Base-by-base conservation (phyloP, 2,329 filamentous ascomycete genomes). In the Atkinsonella texensis region DNA sequence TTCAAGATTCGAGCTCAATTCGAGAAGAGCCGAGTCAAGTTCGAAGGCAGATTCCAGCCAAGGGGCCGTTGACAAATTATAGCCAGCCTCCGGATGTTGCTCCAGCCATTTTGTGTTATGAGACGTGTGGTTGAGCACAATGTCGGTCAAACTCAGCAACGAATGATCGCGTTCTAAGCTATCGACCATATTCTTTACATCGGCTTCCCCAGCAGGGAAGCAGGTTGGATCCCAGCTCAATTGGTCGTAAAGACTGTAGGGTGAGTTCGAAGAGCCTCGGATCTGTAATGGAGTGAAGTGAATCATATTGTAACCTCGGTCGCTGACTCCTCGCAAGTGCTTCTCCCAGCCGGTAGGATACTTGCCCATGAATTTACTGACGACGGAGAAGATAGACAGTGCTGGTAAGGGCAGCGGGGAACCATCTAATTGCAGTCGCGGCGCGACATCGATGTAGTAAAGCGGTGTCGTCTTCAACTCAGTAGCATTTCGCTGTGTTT, bases 341-440 rank as follows among this genome's bases (percentile, higher is more conserved):
- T 81, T 85, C 64, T 96, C 82, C 90, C 91, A 98, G 62, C 95
- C 87, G 15, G 75, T 75, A 0, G 91, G 89, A 63, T 93, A 95
- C 63, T 84, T 83, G 56, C 93, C 93, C 88, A 98, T 94, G 71
- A 96, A 96, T 70, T 98, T 98, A 64, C 91, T 96, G 56, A 98
- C 87, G 52, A 91, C 78, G 11, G 93, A 97, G 70, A 96, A 95
- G 58, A 96, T 79, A 13, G 89, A 94, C 48, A 98, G 74, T 1
- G 91, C 88, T 58, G 93, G 83, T 59, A 97, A 75, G 1, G 93
- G 90, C 59, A 98, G 70, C 10, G 81, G 79, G 46, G 81, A 74
- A 51, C 84, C 83, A 51, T 88, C 84, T 52, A 97, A 77, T 11
- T 76, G 80, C 58, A 98, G 75, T 32, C 78, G 79, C 0, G 94